Conservation (phyloP, 164 flowering plant genomes). For the Kalanchoe fedtschenkoi region DNA sequence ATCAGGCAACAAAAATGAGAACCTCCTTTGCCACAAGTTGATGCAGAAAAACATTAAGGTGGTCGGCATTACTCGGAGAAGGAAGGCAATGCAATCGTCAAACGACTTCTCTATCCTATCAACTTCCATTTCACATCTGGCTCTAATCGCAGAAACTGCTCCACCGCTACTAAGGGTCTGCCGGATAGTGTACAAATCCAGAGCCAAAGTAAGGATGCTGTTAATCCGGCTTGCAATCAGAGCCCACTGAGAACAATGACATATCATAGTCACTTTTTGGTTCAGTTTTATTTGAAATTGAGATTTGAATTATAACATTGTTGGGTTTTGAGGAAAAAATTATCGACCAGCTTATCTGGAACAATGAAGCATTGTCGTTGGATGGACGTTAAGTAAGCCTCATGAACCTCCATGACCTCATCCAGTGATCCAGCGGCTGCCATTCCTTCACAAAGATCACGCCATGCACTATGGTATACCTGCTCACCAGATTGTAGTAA, state of each 20-base stretch:
- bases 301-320: neutral
- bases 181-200: conserved; percentile 79
- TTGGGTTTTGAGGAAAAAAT: neutral
- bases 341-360: conserved; percentile 83
- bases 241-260: conserved; percentile 48
- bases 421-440: conserved; percentile 80
- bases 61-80: conserved; percentile 58
- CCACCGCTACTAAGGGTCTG: conserved; percentile 68
- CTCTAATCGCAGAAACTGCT: conserved; percentile 66
- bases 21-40: neutral
- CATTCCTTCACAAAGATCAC: conserved; percentile 88
- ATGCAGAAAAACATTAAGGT: neutral
- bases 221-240: conserved; percentile 86
- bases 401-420: conserved; percentile 96
- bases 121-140: conserved; percentile 80
- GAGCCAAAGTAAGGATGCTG: conserved; percentile 85
- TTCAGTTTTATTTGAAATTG: neutral
- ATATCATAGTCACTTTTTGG: neutral
- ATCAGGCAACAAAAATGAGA: neutral
- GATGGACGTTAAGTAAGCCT: conserved; percentile 77
- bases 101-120: conserved; percentile 86
- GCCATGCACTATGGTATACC: conserved; percentile 99
- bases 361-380: conserved; percentile 95
- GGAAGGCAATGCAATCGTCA: conserved; percentile 92
- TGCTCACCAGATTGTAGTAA: conserved; percentile 20